Percentiles rank a stretch among this genome's conserved stretches.
These are phyloP conservation scores for Phoma sp. DNA, from an alignment of 2,329 filamentous ascomycete genomes.

Conservation along the genomic window DNA sequence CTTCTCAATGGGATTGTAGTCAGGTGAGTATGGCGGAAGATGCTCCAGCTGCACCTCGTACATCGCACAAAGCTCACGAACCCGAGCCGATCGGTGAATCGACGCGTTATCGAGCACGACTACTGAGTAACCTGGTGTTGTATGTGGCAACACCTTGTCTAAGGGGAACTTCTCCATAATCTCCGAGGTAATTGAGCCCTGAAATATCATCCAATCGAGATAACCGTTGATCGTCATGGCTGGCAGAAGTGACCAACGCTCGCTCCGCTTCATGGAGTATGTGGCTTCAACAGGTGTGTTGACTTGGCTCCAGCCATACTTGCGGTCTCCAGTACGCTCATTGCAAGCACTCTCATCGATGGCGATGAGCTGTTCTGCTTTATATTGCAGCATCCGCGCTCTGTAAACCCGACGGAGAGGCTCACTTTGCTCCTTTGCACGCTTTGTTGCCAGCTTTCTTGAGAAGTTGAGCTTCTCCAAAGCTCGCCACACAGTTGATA, in stretches of 20 bases:
- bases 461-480: neutral
- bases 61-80: neutral
- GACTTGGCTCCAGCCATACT: conserved; percentile 6
- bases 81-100: neutral
- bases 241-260: conserved; percentile 7
- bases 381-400: neutral
- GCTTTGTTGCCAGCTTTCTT: conserved; percentile 1
- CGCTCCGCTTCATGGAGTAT: neutral
- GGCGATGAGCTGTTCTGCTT: conserved; percentile 6
- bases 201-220: neutral
- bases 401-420: neutral
- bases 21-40: conserved; percentile 1
- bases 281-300: neutral
- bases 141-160: neutral
- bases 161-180: conserved; percentile 1
- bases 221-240: conserved; percentile 11
- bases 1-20: conserved; percentile 11
- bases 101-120: conserved; percentile 6
- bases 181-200: conserved; percentile 1
- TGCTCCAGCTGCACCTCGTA: conserved; percentile 4
- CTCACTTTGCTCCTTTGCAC: conserved; percentile 1
- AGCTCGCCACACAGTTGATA: neutral
- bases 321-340: conserved; percentile 14
- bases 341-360: conserved; percentile 10
- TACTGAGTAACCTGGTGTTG: neutral